These are phyloP conservation scores for Plantago elongata DNA, from an alignment of 257 asterid genomes.

Conservation along the genomic window DNA sequence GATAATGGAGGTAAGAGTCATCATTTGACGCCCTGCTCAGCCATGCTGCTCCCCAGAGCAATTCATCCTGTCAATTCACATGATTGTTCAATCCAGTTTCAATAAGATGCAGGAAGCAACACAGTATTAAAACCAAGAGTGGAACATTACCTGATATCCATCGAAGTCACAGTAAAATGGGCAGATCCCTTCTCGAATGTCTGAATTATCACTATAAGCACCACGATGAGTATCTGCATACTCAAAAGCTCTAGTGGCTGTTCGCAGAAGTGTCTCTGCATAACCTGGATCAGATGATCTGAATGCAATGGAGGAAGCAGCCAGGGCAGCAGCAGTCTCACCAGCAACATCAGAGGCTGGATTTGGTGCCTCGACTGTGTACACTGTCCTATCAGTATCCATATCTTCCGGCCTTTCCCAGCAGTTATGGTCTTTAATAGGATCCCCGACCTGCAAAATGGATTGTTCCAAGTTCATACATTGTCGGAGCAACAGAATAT, in stretches of 20 bases:
- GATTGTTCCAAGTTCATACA: not conserved
- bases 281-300: constrained; percentile 71
- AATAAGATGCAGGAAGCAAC: not conserved
- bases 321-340: constrained; percentile 94
- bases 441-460: constrained; percentile 81
- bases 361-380: constrained; percentile 84
- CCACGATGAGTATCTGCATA: constrained; percentile 83
- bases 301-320: constrained; percentile 88
- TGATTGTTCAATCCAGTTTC: not conserved
- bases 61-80: constrained; percentile 60
- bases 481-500: not conserved
- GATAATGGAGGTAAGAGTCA: constrained; percentile 65
- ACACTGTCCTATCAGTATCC: constrained; percentile 91
- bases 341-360: constrained; percentile 98
- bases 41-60: constrained; percentile 99
- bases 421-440: constrained; percentile 73
- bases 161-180: constrained; percentile 94
- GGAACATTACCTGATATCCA: constrained; percentile 73
- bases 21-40: constrained; percentile 69
- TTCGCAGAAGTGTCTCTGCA: constrained; percentile 57
- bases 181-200: constrained; percentile 66
- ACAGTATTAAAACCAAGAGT: not conserved
- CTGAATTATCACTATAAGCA: constrained; percentile 74
- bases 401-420: constrained; percentile 99
- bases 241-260: constrained; percentile 60